These are phyloP conservation scores for Boletus fagicola DNA, from an alignment of 768 basidiomycete genomes.

Conservation along the genomic window DNA sequence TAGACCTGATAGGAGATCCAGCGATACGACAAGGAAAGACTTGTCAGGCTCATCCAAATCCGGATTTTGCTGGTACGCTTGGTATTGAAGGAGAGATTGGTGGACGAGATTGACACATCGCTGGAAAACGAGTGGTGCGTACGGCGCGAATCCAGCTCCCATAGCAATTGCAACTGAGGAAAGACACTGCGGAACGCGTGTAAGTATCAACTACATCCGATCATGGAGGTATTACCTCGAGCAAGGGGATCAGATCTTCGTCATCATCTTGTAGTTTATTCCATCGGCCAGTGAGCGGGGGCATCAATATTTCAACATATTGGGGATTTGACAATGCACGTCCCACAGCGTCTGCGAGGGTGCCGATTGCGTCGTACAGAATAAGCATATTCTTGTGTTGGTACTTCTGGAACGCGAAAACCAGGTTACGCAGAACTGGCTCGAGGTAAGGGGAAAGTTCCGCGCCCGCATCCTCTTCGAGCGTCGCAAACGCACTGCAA, in stretches of 20 bases:
- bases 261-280: constrained; percentile 87
- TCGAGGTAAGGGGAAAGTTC: constrained; percentile 92
- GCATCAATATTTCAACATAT: constrained; percentile 96
- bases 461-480: constrained; percentile 94
- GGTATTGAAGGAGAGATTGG: constrained; percentile 77
- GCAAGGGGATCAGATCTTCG: constrained; percentile 87
- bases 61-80: constrained; percentile 83
- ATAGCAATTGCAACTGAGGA: constrained; percentile 98
- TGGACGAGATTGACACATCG: constrained; percentile 88
- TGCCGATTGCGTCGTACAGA: constrained; percentile 97
- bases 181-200: constrained; percentile 64
- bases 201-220: constrained; percentile 1
- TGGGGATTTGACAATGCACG: constrained; percentile 78
- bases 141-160: constrained; percentile 82
- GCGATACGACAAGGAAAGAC: constrained; percentile 94
- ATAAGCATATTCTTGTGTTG: constrained; percentile 99
- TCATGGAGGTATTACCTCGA: constrained; percentile 67
- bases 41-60: constrained; percentile 94
- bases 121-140: constrained; percentile 89
- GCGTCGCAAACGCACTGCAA: constrained; percentile 96
- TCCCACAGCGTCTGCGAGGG: constrained; percentile 95
- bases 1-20: constrained; percentile 94
- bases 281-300: constrained; percentile 89
- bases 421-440: constrained; percentile 91
- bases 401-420: constrained; percentile 96